phyloP scores from a whole-genome alignment of 768 basidiomycete species.

The Rhodotorula toruloides region DNA sequence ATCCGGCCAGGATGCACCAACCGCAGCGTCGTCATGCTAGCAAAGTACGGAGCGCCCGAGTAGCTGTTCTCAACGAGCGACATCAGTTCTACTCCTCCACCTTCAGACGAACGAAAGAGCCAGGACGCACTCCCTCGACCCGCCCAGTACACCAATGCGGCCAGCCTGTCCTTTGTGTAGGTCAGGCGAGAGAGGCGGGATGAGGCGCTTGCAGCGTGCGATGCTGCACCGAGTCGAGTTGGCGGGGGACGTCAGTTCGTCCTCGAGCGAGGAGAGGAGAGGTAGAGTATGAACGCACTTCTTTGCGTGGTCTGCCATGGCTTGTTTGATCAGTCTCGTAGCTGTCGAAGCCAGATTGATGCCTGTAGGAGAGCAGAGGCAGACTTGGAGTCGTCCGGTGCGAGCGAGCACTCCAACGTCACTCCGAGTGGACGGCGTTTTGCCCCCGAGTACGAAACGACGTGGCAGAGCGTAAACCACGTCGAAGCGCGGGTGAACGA shows the following conservation, averaged over 20 bases:
- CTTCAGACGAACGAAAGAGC: neutral
- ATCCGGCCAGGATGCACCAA: conserved; percentile 53
- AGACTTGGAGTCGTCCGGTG: no score
- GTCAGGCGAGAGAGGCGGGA: conserved; percentile 81
- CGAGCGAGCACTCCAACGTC: no score
- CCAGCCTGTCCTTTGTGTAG: conserved; percentile 92
- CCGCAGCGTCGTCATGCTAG: conserved; percentile 80
- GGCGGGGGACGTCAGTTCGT: neutral
- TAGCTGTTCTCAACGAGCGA: conserved; percentile 62
- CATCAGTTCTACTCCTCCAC: neutral
- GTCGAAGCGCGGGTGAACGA: no score
- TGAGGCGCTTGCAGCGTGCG: conserved; percentile 49
- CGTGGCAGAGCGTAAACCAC: no score
- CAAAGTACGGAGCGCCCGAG: conserved; percentile 94
- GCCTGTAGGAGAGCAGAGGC: no score
- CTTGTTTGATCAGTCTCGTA: neutral
- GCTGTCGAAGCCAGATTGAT: neutral
- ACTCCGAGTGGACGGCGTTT: no score
- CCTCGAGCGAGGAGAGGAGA: neutral
- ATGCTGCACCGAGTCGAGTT: no score
- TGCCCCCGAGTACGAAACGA: no score
- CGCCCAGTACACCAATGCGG: conserved; percentile 87
- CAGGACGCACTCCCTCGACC: conserved; percentile 76
- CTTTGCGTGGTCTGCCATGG: conserved; percentile 17
- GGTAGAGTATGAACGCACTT: neutral